phyloP scores from a whole-genome alignment of 805 yeast genomes.

The Yarrowia alimentaria region DNA sequence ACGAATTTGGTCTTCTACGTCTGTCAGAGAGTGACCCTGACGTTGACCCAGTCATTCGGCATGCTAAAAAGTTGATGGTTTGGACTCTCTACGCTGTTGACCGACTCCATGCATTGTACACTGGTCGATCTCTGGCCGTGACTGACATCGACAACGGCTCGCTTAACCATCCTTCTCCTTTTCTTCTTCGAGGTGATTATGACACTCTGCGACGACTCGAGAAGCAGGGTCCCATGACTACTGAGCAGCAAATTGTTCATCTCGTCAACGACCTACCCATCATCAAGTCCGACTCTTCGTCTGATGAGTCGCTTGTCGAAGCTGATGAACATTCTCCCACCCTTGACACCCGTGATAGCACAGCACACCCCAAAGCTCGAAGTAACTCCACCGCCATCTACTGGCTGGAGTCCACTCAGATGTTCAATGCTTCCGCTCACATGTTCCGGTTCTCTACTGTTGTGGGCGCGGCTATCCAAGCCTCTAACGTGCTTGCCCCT shows the following conservation, averaged over 20 bases:
- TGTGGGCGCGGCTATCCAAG: conserved; percentile 14
- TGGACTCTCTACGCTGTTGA: conserved; percentile 16
- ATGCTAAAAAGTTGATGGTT: conserved; percentile 10
- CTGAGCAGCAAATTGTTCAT: conserved; percentile 19
- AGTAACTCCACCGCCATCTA: conserved; percentile 17
- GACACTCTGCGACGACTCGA: conserved; percentile 6
- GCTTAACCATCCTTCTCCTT: conserved; percentile 7
- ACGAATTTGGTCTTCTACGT: conserved; percentile 13
- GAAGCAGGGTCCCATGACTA: conserved; percentile 21
- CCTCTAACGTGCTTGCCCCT: conserved; percentile 20
- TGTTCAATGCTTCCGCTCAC: conserved; percentile 20
- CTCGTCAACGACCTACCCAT: conserved; percentile 18
- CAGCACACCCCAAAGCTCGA: conserved; percentile 15
- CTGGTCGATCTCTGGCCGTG: conserved; percentile 9
- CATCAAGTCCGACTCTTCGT: conserved; percentile 12
- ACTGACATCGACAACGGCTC: conserved; percentile 3
- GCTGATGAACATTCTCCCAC: neutral
- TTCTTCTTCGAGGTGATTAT: conserved; percentile 12
- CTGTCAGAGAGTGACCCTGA: conserved; percentile 9
- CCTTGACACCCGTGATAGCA: conserved; percentile 8
- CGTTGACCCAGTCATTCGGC: conserved; percentile 7
- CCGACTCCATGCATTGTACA: neutral
- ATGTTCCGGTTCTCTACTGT: conserved; percentile 22
- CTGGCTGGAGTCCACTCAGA: conserved; percentile 24
- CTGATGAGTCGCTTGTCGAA: conserved; percentile 1